Evolutionary conservation across 768 basidiomycete species (phyloP).

Genomic region (Hericium coralloides): DNA sequence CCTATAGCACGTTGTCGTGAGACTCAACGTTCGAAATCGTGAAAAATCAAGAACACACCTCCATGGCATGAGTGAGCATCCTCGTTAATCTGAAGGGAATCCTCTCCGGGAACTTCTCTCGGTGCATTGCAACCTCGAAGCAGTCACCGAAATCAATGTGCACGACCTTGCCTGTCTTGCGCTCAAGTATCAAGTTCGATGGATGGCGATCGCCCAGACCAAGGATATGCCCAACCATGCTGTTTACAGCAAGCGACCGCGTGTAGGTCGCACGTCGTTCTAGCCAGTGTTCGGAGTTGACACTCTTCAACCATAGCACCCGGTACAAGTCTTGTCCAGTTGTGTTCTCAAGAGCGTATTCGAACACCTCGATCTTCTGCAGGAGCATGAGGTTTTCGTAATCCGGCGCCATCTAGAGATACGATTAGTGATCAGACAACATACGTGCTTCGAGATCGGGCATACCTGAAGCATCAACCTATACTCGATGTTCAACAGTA

Average conservation of each 20-base stretch:
- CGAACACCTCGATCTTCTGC: constrained; percentile 98
- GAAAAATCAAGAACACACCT: constrained; percentile 41
- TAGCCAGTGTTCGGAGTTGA: constrained; percentile 95
- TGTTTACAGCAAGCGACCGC: constrained; percentile 89
- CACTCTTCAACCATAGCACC: constrained; percentile 92
- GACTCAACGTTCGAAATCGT: neutral
- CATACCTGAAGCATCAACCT: constrained; percentile 93
- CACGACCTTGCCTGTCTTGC: constrained; percentile 88
- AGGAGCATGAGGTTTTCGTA: constrained; percentile 91
- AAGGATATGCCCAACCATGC: constrained; percentile 97
- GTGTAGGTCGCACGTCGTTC: constrained; percentile 95
- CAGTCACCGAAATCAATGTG: constrained; percentile 98
- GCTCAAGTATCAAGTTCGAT: constrained; percentile 87
- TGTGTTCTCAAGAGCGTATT: constrained; percentile 96
- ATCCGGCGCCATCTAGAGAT: constrained; percentile 91
- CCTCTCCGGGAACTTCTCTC: constrained; percentile 98
- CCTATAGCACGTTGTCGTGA: constrained; percentile 33
- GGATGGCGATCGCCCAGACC: constrained; percentile 98
- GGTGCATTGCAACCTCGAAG: constrained; percentile 96
- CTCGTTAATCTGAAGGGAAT: constrained; percentile 96
- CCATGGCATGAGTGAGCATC: constrained; percentile 99
- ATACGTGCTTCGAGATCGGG: neutral
- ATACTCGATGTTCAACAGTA: constrained; percentile 95
- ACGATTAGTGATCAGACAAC: neutral
- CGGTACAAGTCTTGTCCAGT: constrained; percentile 97